Evolutionary conservation across 305 asterid species (phyloP).

Genomic region (Fraxinus latifolia): DNA sequence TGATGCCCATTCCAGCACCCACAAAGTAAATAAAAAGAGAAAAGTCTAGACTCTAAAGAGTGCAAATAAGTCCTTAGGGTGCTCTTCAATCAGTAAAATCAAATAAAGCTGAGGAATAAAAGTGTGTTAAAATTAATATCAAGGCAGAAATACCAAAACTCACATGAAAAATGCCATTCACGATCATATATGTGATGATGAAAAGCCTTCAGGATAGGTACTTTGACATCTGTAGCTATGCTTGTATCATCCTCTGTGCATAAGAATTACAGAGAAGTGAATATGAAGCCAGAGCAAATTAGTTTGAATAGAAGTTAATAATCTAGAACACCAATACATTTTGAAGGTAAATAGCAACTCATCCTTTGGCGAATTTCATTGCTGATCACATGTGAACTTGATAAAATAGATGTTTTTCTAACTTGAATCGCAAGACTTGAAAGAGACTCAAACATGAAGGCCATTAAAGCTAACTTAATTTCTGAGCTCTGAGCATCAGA

Average conservation of each 20-base stretch:
- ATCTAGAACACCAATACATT: neutral
- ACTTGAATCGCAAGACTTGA: neutral
- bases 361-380: neutral
- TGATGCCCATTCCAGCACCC: neutral
- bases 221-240: conserved; percentile 45
- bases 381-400: neutral
- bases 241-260: conserved; percentile 57
- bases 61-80: neutral
- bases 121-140: neutral
- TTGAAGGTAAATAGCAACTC: neutral
- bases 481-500: neutral
- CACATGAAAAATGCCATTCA: conserved; percentile 51
- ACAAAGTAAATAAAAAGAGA: neutral
- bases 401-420: neutral
- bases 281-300: neutral
- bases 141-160: conserved; percentile 20
- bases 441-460: neutral
- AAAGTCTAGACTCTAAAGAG: neutral
- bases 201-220: conserved; percentile 46
- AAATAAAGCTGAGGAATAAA: neutral
- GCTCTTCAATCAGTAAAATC: neutral
- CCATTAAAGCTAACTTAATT: neutral
- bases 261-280: conserved; percentile 10
- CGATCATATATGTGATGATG: conserved; percentile 43
- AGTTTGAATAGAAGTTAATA: neutral